Percentiles rank a stretch among this genome's conserved stretches.
Conservation (phyloP, 2,329 filamentous ascomycete genomes). For the Fusarium foetens region DNA sequence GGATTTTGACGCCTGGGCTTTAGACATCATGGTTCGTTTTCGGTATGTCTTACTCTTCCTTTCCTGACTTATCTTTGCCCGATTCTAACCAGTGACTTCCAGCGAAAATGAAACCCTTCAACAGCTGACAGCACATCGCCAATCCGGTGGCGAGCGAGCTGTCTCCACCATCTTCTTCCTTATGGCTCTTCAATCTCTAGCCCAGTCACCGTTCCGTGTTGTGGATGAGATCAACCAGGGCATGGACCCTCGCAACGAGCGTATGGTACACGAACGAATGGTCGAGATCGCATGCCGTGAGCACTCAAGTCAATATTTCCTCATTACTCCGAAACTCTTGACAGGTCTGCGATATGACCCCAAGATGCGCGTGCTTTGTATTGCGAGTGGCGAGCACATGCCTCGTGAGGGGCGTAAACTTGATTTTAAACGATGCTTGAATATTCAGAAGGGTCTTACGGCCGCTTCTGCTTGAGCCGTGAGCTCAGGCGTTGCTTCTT, state of each 20-base stretch:
- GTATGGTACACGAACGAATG: constrained; percentile 97
- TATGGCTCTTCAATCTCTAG: constrained; percentile 95
- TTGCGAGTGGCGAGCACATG: constrained; percentile 86
- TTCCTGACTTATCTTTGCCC: not conserved
- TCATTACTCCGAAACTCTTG: constrained; percentile 96
- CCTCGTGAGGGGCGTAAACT: constrained; percentile 63
- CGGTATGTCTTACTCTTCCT: constrained; percentile 64
- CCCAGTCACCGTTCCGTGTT: constrained; percentile 94
- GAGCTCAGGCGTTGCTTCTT: not conserved
- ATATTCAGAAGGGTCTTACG: constrained; percentile 54
- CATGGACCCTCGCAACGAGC: constrained; percentile 98
- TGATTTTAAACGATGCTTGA: constrained; percentile 60
- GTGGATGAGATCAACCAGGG: constrained; percentile 99
- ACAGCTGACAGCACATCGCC: constrained; percentile 87
- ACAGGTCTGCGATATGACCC: constrained; percentile 85
- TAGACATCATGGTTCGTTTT: constrained; percentile 96
- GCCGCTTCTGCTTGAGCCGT: constrained; percentile 43
- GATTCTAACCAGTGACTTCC: constrained; percentile 25
- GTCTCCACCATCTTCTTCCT: constrained; percentile 99
- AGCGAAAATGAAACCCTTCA: constrained; percentile 85
- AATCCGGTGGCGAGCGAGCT: constrained; percentile 94
- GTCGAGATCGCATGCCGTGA: constrained; percentile 95
- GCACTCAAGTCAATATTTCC: constrained; percentile 87
- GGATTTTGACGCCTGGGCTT: constrained; percentile 93
- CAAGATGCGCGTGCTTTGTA: constrained; percentile 93